Evolutionary conservation across 345 rosid genomes (phyloP).

Genomic region (Dipteronia dyeriana): DNA sequence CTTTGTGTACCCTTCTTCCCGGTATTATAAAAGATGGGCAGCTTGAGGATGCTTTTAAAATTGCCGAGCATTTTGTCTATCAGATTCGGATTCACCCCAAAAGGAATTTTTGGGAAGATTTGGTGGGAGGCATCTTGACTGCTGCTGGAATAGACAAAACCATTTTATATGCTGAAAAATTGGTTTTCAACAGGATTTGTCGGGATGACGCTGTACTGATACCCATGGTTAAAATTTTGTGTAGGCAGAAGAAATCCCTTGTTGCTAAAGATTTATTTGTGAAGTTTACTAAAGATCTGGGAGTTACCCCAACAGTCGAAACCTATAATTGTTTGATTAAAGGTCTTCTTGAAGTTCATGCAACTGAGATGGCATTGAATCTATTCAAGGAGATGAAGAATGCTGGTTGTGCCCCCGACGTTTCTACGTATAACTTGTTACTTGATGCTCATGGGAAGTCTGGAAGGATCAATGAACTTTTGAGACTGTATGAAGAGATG

Average conservation of each 20-base stretch:
- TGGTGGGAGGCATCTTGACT: constrained; percentile 64
- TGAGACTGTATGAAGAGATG: constrained; percentile 67
- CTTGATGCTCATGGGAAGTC: constrained; percentile 72
- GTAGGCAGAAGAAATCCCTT: constrained; percentile 55
- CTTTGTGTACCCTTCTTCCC: constrained; percentile 85
- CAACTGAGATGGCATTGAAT: constrained; percentile 46
- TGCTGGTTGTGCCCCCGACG: constrained; percentile 59
- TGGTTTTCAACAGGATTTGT: constrained; percentile 51
- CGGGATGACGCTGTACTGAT: constrained; percentile 58
- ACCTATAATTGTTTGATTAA: constrained; percentile 59
- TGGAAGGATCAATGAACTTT: constrained; percentile 52
- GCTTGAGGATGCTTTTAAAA: constrained; percentile 66
- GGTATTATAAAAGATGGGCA: constrained; percentile 65
- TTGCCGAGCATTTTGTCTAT: constrained; percentile 54
- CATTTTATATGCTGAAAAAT: constrained; percentile 58
- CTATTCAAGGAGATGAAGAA: constrained; percentile 62
- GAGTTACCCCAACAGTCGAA: constrained; percentile 46
- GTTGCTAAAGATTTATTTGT: constrained; percentile 51
- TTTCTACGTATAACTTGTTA: constrained; percentile 69
- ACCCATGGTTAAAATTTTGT: constrained; percentile 63
- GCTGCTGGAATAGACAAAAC: constrained; percentile 64
- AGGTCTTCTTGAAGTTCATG: constrained; percentile 59
- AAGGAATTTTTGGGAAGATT: constrained; percentile 64
- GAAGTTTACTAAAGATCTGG: constrained; percentile 62
- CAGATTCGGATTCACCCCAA: constrained; percentile 28